These are phyloP conservation scores for Diaporthe australafricana DNA, from an alignment of 2,329 filamentous ascomycete genomes.

Conservation along the genomic window DNA sequence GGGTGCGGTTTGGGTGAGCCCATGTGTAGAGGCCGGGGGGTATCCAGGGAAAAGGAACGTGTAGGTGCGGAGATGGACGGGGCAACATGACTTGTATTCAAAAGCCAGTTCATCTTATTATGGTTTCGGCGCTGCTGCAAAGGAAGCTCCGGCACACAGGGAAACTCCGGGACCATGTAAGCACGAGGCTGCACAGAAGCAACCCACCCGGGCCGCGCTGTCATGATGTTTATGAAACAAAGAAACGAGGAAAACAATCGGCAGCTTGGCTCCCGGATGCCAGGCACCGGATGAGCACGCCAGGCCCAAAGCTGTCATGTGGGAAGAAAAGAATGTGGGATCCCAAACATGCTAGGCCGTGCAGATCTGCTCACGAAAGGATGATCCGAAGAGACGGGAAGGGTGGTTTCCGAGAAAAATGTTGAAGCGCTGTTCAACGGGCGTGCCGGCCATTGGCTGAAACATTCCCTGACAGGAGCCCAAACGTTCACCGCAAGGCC, in stretches of 20 bases:
- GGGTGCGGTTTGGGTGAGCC: neutral
- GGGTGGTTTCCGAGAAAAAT: conserved; percentile 26
- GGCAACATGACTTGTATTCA: conserved; percentile 1
- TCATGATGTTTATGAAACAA: conserved; percentile 27
- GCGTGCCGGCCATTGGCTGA: conserved; percentile 30
- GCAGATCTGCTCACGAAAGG: conserved; percentile 23
- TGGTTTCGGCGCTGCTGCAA: neutral
- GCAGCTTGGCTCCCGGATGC: conserved; percentile 7
- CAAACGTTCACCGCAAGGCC: conserved; percentile 5
- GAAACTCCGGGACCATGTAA: neutral
- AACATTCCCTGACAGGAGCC: conserved; percentile 31
- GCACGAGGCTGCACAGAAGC: conserved; percentile 19
- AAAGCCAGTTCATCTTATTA: neutral
- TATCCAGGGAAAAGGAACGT: neutral
- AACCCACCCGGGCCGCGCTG: conserved; percentile 10
- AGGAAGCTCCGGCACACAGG: neutral
- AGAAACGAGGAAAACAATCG: conserved; percentile 10
- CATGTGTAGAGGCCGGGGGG: neutral
- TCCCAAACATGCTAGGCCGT: conserved; percentile 26
- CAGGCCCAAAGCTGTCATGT: neutral
- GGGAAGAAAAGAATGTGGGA: neutral
- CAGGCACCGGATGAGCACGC: conserved; percentile 14
- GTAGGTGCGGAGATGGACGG: conserved; percentile 2
- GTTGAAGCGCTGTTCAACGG: conserved; percentile 22
- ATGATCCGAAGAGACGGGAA: conserved; percentile 21